Base-by-base conservation (phyloP, 371 early-diverging fungal genomes). In the Mortierella sp. region DNA sequence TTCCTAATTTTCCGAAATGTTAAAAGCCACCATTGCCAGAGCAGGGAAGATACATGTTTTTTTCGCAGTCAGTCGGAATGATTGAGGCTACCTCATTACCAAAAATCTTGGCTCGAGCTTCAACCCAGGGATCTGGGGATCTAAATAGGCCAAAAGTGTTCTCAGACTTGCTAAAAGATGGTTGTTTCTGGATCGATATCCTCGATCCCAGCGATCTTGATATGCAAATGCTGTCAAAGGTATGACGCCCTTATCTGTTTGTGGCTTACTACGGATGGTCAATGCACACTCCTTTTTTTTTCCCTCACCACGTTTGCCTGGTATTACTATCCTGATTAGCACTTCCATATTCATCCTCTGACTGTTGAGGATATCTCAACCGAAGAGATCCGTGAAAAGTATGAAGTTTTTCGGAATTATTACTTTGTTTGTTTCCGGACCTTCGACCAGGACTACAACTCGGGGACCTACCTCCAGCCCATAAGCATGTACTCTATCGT, bases 331-430 rank as follows among this genome's bases (percentile, higher is more conserved):
- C 24, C 9, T 57, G 14, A 12, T 26, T 72, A 89, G 85, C 85
- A 89, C 8, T 94, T 94, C 62, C 86, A 85, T 65, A 91, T 98
- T 39, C 98, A 98, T 73, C 96, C 98, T 24, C 83, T 98, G 57
- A 97, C 97, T 0, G 89, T 90, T 28, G 97, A 98, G 85, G 98
- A 97, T 71, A 95, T 98, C 66, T 90, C 91, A 74, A 94, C 94
- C 64, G 93, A 96, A 76, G 98, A 97, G 58, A 91, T 89, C 35
- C 89, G 98, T 6, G 97, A 97, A 79, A 98, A 98, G 77, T 96
- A 96, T 75, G 97, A 97, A 77, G 89, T 94, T 20, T 97, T 96
- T 68, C 84, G 90, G 28, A 93, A 93, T 66, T 98, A 98, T 86
- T 95, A 95, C 72, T 97, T 97, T 88, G 89, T 97, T 39, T 92